Base-by-base conservation (phyloP, 116 monocot species). In the Iris pallida region DNA sequence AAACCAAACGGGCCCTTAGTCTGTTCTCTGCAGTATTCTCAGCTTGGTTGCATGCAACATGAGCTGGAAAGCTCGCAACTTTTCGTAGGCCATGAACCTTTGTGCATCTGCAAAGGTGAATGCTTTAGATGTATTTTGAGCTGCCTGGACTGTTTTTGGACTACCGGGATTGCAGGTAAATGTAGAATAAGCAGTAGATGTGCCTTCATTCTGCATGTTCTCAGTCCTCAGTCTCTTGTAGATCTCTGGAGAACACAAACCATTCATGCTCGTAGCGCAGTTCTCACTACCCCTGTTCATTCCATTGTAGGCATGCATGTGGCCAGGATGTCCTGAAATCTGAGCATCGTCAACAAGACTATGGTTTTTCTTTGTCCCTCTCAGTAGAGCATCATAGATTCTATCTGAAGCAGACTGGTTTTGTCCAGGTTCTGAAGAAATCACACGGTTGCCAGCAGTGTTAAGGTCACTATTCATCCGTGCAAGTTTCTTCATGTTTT, bases 211-310 rank as follows among this genome's bases (percentile, higher is more conserved):
- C 17, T 49, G 64, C 8, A 4, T 73, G 47, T 69, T 60, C 17
- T 66, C 77, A 57, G 63, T 64, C 70, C 71, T 82, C 64, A 57
- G 84, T 68, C 69, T 93, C 69, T 87, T 90, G 7, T 47, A 41
- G 42, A 40, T 15, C 54, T 78, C 54, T 41, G 0, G 14, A 43
- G 7, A 65, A 48, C 65, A 45, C 12, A 40, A 11, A 40, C 12
- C 40, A 44, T 14, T 16, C 6, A 42, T 63, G 17, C 20, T 63
- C 51, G 12, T 47, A 48, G 20, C 51, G 4, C 51, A 42, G 6
- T 59, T 53, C 5, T 19, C 42, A 46, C 42, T 14, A 49, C 47
- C 68, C 8, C 40, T 55, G 41, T 59, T 63, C 5, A 18, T 1
- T 49, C 15, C 6, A 12, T 47, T 45, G 42, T 44, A 20, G 16